phyloP scores from a whole-genome alignment of 2,329 filamentous ascomycete species.

The Stagonosporopsis rhizophila region DNA sequence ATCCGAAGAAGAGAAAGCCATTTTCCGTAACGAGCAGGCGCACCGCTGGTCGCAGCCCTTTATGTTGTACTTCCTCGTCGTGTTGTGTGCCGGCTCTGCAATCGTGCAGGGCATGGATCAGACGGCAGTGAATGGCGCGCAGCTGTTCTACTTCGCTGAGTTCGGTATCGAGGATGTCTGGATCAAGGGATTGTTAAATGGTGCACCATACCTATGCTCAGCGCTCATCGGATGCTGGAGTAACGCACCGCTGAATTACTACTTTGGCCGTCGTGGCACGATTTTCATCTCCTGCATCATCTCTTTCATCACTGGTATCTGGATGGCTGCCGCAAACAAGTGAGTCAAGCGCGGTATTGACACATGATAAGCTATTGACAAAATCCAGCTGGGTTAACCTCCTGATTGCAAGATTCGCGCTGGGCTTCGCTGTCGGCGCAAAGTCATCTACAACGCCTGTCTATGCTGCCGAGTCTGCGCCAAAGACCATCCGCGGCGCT shows the following conservation, averaged over 20 bases:
- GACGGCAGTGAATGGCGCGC: constrained; percentile 43
- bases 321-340: constrained; percentile 41
- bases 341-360: neutral
- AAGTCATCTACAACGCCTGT: constrained; percentile 54
- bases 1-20: constrained; percentile 63
- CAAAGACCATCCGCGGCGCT: constrained; percentile 57
- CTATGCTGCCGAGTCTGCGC: constrained; percentile 58
- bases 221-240: constrained; percentile 52
- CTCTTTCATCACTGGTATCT: constrained; percentile 43
- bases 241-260: constrained; percentile 43
- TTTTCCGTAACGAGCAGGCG: constrained; percentile 66
- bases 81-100: constrained; percentile 71
- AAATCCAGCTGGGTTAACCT: constrained; percentile 37
- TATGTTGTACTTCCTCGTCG: constrained; percentile 70
- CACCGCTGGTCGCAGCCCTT: constrained; percentile 74
- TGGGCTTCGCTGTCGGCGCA: constrained; percentile 44
- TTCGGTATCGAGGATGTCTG: constrained; percentile 38
- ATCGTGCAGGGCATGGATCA: constrained; percentile 67
- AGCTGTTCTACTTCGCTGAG: constrained; percentile 42
- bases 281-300: constrained; percentile 47
- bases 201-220: constrained; percentile 42
- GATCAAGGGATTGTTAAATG: constrained; percentile 39
- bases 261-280: constrained; percentile 41
- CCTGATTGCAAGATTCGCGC: constrained; percentile 40
- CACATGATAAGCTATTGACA: constrained; percentile 23